phyloP scores from a whole-genome alignment of 2,329 filamentous ascomycete species.

The Fusarium subtropicale region DNA sequence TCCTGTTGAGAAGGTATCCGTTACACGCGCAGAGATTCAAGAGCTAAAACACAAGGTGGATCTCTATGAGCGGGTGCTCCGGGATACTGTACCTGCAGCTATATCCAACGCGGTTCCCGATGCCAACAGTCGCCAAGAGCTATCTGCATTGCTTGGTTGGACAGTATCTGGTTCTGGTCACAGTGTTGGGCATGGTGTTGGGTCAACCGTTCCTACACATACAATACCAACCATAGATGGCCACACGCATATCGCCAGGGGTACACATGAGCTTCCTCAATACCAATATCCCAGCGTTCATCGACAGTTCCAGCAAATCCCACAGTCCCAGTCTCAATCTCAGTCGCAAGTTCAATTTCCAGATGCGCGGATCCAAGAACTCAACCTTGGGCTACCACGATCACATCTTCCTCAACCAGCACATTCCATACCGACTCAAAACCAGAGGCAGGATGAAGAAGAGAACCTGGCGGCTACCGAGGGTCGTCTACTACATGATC shows the following conservation, averaged over 20 bases:
- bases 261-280: constrained; percentile 23
- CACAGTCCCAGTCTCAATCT: constrained; percentile 11
- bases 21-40: constrained; percentile 57
- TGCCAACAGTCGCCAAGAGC: constrained; percentile 49
- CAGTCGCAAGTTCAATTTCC: constrained; percentile 21
- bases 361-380: constrained; percentile 25
- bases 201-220: constrained; percentile 13
- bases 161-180: constrained; percentile 38
- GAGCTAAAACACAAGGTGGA: constrained; percentile 55
- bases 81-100: constrained; percentile 50
- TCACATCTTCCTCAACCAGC: constrained; percentile 11
- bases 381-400: constrained; percentile 13
- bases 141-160: constrained; percentile 48
- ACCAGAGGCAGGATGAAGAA: constrained; percentile 42
- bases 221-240: constrained; percentile 19
- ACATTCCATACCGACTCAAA: not conserved
- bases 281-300: constrained; percentile 33
- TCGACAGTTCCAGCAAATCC: constrained; percentile 21
- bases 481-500: constrained; percentile 59
- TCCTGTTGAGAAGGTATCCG: constrained; percentile 57
- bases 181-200: not conserved
- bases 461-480: constrained; percentile 46
- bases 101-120: constrained; percentile 44
- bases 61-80: constrained; percentile 55
- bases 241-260: constrained; percentile 4